Evolutionary conservation across 2,329 filamentous ascomycete species (phyloP), one percentile per base, ranked within the genome.

Genomic region (Fusarium oxysporum): DNA sequence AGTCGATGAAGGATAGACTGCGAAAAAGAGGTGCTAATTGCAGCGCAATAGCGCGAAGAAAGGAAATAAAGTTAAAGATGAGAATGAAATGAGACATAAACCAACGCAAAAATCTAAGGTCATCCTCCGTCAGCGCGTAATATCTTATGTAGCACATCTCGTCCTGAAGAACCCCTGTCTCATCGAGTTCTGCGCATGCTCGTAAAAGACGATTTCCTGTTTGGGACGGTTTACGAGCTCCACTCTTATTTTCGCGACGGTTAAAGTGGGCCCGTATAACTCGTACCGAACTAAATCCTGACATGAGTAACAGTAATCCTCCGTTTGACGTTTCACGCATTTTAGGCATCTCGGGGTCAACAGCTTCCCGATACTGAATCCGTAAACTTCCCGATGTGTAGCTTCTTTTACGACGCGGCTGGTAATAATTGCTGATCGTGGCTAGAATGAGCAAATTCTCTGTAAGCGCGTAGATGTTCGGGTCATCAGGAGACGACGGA

Each of bases 131-230:
- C 12, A 33, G 47, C 37, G 23, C n/a, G 32, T 51, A 25, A 11
- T 25, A n/a, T 23, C 16, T 54, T 38, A 43, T 67, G 33, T 61
- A 60, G 17, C n/a, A 9, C 16, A 50, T 55, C 35, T n/a, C 16
- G 43, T 53, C 12, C 37, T 28, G 45, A 8, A 23, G 23, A 21
- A 43, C 12, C 48, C 40, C 30, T 43, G 19, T 44, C 55, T 35
- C 35, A 14, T 21, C 41, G 11, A 37, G 16, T 21, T 30, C 23
- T 50, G 35, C 43, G 65, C 65, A 56, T 40, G 33, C 44, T 67
- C 68, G 68, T 71, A 71, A 68, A 45, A 33, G 48, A 45, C 38
- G 62, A 71, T 71, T 71, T 54, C 68, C 56, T 47, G 13, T 71
- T 71, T 63, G 33, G 68, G 68, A 37, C 9, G 43, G 58, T 68